phyloP scores from a whole-genome alignment of 1,284 basidiomycete species.

The Coniferiporia sulphurascens region DNA sequence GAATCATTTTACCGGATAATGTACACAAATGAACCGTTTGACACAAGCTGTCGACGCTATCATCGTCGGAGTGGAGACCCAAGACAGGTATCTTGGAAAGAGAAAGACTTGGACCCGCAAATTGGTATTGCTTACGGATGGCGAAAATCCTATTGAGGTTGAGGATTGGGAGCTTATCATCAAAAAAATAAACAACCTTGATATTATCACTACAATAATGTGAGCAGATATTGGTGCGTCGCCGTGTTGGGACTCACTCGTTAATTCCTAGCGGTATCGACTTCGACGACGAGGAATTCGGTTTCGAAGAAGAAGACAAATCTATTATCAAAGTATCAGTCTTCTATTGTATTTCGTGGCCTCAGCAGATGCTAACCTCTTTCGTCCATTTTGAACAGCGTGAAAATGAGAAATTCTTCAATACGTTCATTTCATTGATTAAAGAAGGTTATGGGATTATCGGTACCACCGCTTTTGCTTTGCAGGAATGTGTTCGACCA shows the following conservation, averaged over 20 bases:
- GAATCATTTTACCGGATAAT: conserved; percentile 21
- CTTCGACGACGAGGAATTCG: conserved; percentile 73
- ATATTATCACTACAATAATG: conserved; percentile 61
- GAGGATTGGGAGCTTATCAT: conserved; percentile 73
- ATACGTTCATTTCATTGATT: conserved; percentile 43
- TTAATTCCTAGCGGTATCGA: conserved; percentile 62
- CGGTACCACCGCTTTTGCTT: conserved; percentile 68
- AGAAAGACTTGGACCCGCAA: conserved; percentile 81
- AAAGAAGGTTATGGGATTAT: conserved; percentile 44
- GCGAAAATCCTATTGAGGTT: conserved; percentile 62
- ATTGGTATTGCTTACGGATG: conserved; percentile 78
- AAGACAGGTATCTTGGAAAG: conserved; percentile 52
- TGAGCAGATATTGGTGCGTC: conserved; percentile 33
- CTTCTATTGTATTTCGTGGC: not conserved
- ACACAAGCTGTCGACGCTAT: conserved; percentile 77
- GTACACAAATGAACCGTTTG: conserved; percentile 1
- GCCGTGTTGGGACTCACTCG: not conserved
- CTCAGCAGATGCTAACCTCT: not conserved
- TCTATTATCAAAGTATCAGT: conserved; percentile 57
- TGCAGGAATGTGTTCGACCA: conserved; percentile 65
- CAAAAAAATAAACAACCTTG: conserved; percentile 59
- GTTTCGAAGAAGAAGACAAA: conserved; percentile 65
- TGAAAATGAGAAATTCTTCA: conserved; percentile 76
- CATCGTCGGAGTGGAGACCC: conserved; percentile 80
- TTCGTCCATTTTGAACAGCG: conserved; percentile 37